Evolutionary conservation across 352 stramenopile genomes (phyloP), one percentile per base, ranked within the genome.

Genomic region (Globisporangium nodosum): DNA sequence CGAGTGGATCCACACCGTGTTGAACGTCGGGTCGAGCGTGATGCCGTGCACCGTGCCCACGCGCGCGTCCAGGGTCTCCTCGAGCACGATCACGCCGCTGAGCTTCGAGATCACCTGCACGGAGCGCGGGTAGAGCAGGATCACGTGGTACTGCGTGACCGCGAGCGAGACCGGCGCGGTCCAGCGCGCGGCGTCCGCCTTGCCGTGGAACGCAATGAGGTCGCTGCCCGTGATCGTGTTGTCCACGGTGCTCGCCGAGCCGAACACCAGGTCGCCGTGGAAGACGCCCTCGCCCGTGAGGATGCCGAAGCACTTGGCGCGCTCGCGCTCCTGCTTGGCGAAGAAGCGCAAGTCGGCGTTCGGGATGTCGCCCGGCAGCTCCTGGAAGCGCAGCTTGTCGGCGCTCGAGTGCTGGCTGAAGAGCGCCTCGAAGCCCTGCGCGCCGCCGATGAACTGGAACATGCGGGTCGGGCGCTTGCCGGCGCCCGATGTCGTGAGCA

Each of bases 111-210:
- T 76, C 15, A 96, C 85, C 35, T 95, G 79, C 21, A 97, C 65
- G 48, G 71, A 82, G 13, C 80, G 74, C 24, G 73, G 81, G 55
- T 91, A 97, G 8, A 97, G 61, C 48, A 97, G 61, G 59, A 97
- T 80, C 18, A 97, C 88, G 73, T 98, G 92, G 63, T 96, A 97
- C 65, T 96, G 85, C 9, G 90, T 97, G 20, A 97, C 79, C 5
- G 83, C 86, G 43, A 97, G 81, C 12, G 89, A 81, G 24, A 96
- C 75, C 12, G 92, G 92, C 15, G 85, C 64, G 1, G 67, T 81
- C 68, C 76, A 90, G 45, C 72, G 68, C 18, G 71, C 67, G 43
- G 85, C 75, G 24, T 87, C 73, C 5, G 69, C 53, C 49, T 91
- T 87, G 20, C 78, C 73, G 3, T 81, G 84, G 53, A 91, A 95